Evolutionary conservation across 768 basidiomycete species (phyloP), one percentile per base, ranked within the genome.

Genomic region (Phylloporus scabripes): DNA sequence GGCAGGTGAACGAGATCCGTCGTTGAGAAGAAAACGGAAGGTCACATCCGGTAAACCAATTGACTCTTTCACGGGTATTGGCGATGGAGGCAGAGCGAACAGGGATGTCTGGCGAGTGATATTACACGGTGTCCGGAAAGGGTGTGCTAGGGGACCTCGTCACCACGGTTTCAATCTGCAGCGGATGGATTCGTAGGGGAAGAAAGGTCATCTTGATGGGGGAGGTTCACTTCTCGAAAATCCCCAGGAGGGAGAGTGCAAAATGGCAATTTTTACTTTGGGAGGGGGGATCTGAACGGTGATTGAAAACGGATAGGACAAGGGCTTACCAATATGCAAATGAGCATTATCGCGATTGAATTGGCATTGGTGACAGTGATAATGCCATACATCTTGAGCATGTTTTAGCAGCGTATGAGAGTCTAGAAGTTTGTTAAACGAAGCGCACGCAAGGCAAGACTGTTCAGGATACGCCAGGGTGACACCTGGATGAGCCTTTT

Each of bases 241-340:
- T n/a, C n/a, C n/a, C n/a, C n/a, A n/a, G n/a, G n/a, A n/a, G n/a
- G n/a, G n/a, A n/a, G n/a, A n/a, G n/a, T n/a, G n/a, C n/a, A n/a
- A n/a, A n/a, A 62, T 94, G 89, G 59, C 92, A 94, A 40, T 74
- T 72, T 74, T 92, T 92, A 71, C 92, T 92, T 65, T n/a, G 37
- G 9, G 9, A 53, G 36, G 7, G 24, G 18, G n/a, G n/a, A n/a
- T n/a, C n/a, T n/a, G n/a, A n/a, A n/a, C n/a, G n/a, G n/a, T n/a
- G n/a, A n/a, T n/a, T n/a, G n/a, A n/a, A n/a, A n/a, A n/a, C n/a
- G n/a, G n/a, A n/a, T n/a, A n/a, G n/a, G n/a, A n/a, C n/a, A n/a
- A n/a, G n/a, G n/a, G n/a, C n/a, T n/a, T 64, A 74, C 74, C 72
- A 75, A 61, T 74, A 75, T 15, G 74, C 20, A 45, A 40, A 17